Evolutionary conservation across 2,329 filamentous ascomycete species (phyloP).

Genomic region (Neofusicoccum kwambonambiense): DNA sequence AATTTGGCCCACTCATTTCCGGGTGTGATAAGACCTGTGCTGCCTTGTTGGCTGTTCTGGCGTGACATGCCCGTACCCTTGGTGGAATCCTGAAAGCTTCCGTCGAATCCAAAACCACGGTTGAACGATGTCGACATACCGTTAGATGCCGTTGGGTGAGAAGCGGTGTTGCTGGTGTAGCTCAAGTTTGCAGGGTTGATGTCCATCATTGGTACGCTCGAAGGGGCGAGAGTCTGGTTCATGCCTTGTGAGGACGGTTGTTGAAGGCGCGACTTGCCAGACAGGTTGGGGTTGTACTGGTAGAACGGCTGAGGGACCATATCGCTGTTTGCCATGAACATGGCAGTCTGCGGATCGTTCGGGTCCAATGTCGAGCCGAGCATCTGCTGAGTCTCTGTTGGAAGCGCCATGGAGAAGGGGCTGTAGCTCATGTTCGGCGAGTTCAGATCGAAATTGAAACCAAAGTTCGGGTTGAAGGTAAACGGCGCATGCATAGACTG

Average conservation of each 20-base stretch:
- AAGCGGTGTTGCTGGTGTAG: slow-evolving; percentile 20
- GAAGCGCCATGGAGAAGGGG: slow-evolving; percentile 51
- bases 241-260: slow-evolving; percentile 29
- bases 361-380: slow-evolving; percentile 48
- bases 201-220: slow-evolving; percentile 26
- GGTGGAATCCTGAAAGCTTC: neutral
- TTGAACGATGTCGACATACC: slow-evolving; percentile 24
- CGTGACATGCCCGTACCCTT: slow-evolving; percentile 21
- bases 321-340: slow-evolving; percentile 48
- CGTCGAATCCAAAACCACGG: slow-evolving; percentile 21
- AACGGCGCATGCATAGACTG: slow-evolving; percentile 24
- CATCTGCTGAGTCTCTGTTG: slow-evolving; percentile 54
- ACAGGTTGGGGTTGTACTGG: slow-evolving; percentile 46
- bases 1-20: slow-evolving; percentile 27
- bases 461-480: slow-evolving; percentile 22
- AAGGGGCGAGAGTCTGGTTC: slow-evolving; percentile 41
- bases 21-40: slow-evolving; percentile 26
- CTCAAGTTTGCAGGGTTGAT: slow-evolving; percentile 23
- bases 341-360: slow-evolving; percentile 44
- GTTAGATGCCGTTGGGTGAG: slow-evolving; percentile 22
- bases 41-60: slow-evolving; percentile 22
- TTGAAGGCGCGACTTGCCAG: slow-evolving; percentile 27
- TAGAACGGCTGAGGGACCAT: slow-evolving; percentile 43
- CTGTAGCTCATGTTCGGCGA: slow-evolving; percentile 33
- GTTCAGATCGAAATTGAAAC: slow-evolving; percentile 26